A percentile compares a stretch with the other conserved stretches of the same genome.
These are phyloP conservation scores for Lepidium africanum DNA, from an alignment of 345 rosid genomes.

Conservation along the genomic window DNA sequence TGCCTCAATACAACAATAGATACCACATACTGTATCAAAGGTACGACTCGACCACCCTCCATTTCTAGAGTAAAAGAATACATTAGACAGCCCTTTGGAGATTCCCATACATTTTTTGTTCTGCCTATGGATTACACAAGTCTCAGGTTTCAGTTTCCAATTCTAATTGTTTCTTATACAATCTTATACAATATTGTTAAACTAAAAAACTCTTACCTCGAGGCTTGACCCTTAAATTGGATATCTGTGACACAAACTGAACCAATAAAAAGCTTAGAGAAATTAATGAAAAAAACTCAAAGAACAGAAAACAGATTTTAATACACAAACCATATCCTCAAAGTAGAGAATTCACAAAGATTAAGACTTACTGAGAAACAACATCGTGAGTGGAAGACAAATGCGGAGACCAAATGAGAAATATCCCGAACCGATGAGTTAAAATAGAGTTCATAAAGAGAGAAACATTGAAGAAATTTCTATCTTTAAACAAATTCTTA, in stretches of 20 bases:
- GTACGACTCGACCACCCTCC: conserved; percentile 70
- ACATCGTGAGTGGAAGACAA: conserved; percentile 76
- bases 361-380: conserved; percentile 57
- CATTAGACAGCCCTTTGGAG: conserved; percentile 81
- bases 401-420: conserved; percentile 77
- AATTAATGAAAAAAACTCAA: conserved; percentile 51
- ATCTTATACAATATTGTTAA: not conserved
- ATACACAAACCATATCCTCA: not conserved
- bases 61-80: conserved; percentile 78
- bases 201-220: no score
- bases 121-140: conserved; percentile 39
- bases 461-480: conserved; percentile 33
- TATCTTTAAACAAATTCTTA: conserved; percentile 22
- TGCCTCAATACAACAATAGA: conserved; percentile 81
- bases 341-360: not conserved
- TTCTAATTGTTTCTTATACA: not conserved
- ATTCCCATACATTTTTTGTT: conserved; percentile 78
- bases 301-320: not conserved
- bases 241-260: conserved; percentile 69
- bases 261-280: conserved; percentile 80
- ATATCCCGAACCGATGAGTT: conserved; percentile 60
- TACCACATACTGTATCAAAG: conserved; percentile 80
- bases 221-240: conserved; percentile 72
- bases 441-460: conserved; percentile 48
- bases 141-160: not conserved